Base-by-base conservation (phyloP, 2,329 filamentous ascomycete species). In the Pestalotiopsis sp. region DNA sequence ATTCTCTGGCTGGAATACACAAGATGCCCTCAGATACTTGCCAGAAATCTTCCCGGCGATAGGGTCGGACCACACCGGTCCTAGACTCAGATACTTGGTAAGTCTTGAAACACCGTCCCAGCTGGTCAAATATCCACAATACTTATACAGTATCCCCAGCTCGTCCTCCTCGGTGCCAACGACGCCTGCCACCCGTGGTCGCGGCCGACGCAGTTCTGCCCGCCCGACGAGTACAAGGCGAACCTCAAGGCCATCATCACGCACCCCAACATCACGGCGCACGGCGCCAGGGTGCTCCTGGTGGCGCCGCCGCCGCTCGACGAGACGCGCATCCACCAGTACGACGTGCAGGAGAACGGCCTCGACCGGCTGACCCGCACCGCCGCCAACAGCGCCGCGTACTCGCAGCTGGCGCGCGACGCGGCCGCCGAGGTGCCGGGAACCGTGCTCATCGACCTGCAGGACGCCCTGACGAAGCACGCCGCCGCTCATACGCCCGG, bases 141-240 rank as follows among this genome's bases (percentile, higher is more conserved):
- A 4, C 57, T 59, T 3, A 59, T 31, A 4, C 12, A 2, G 4
- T 2, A 4, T 39, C 49, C 57, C 39, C n/a, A 94, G 92, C 84
- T 92, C 52, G 81, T 97, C 69, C 91, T 97, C 72, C 90, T 98
- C 70, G 96, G 96, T 20, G 93, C 96, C 73, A 98, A 99, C 77
- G 96, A 98, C 80, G 91, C 95, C 3, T 90, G 90, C 67, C 79
- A 97, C 3, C 87, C 89, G 3, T 82, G 87, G 49, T 84, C 86
- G 4, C 84, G 84, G 3, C 90, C 88, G 64, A 83, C 84, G 11
- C 96, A 98, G 80, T 90, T 95, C 78, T 88, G 98, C 7, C 88
- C 93, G 0, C 80, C 97, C n/a, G 86, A 91, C 1, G 82, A 89
- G 70, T 98, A 94, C 83, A 90, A 88, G 77, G 81, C 86, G 67